Evolutionary conservation across 495 filamentous ascomycete species (phyloP), one percentile per base, ranked within the genome.

Genomic region (Mytilinidion resinicola): DNA sequence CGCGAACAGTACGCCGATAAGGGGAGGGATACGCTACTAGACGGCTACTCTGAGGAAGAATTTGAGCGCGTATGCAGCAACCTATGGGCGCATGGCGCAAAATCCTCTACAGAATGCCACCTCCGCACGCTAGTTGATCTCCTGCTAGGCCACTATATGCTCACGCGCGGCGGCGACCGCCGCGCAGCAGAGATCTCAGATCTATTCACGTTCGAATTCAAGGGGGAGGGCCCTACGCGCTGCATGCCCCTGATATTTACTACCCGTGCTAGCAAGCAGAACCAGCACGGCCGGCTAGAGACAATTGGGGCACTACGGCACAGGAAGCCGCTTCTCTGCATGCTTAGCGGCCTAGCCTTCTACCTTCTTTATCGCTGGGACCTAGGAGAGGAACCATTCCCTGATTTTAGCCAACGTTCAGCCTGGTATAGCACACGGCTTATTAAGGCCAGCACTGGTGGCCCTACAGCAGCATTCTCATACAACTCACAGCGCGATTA

Each of bases 361-460:
- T 59, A 59, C 34, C 47, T 59, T 20, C 56, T 59, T 36, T 59
- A 53, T 30, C 48, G 56, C 56, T 59, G 38, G 56, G 56, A 59
- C 48, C 46, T 59, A 34, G 37, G 34, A 11, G 47, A 59, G 8
- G 55, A 57, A 34, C 34, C 55, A 21, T 56, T 57, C 46, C 55
- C 43, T 21, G 35, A 57, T 44, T 51, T 57, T 36, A 57, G 55
- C 55, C 20, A 17, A 44, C 33, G 46, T 17, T 42, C 15, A 25
- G 46, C 34, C 34, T 57, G 35, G 55, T 57, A 57, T 36, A 17
- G 35, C 33, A 57, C 35, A 17, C 33, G 35, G 55, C 43, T 57
- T 2, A 50, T 57, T 36, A 57, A 57, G 44, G n/a, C n/a, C n/a
- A 12, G 30, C 7, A 57, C 35, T 9, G 34, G 55, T 35, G 25